Evolutionary conservation across 2,329 filamentous ascomycete species (phyloP).

Genomic region (Phaeosphaeriaceae sp.): DNA sequence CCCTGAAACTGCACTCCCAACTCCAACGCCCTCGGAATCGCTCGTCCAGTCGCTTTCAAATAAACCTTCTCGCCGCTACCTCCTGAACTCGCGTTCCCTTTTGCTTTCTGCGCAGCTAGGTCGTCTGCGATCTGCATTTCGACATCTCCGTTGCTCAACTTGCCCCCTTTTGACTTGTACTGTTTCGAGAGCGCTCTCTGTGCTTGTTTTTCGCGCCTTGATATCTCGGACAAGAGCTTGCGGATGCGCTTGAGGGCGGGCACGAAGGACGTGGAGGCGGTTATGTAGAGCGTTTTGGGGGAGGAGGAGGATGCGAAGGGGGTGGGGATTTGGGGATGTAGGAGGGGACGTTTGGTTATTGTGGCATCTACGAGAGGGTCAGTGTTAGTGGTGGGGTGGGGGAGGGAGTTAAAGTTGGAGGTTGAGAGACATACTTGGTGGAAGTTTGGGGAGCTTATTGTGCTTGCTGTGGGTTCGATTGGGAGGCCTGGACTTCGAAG

Average conservation of each 20-base stretch:
- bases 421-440: constrained; percentile 23
- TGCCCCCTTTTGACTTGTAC: not conserved
- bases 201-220: constrained; percentile 58
- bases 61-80: constrained; percentile 59
- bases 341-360: constrained; percentile 64
- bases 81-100: not conserved
- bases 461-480: constrained; percentile 3
- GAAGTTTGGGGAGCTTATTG: constrained; percentile 28
- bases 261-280: constrained; percentile 70
- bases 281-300: constrained; percentile 71
- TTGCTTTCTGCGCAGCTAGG: constrained; percentile 17
- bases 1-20: constrained; percentile 71
- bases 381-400: constrained; percentile 1
- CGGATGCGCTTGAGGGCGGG: constrained; percentile 70
- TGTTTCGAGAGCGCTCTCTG: not conserved
- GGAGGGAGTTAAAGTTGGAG: not conserved
- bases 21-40: constrained; percentile 68
- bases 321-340: constrained; percentile 62
- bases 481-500: constrained; percentile 5
- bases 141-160: constrained; percentile 37
- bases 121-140: constrained; percentile 37
- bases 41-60: constrained; percentile 70
- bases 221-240: constrained; percentile 65
- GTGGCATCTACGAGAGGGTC: constrained; percentile 49
- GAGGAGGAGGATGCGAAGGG: constrained; percentile 58